Percentiles rank a stretch among this genome's conserved stretches.
Evolutionary conservation across 331 rosid species (phyloP).

Genomic region (Pyrus hybrid): DNA sequence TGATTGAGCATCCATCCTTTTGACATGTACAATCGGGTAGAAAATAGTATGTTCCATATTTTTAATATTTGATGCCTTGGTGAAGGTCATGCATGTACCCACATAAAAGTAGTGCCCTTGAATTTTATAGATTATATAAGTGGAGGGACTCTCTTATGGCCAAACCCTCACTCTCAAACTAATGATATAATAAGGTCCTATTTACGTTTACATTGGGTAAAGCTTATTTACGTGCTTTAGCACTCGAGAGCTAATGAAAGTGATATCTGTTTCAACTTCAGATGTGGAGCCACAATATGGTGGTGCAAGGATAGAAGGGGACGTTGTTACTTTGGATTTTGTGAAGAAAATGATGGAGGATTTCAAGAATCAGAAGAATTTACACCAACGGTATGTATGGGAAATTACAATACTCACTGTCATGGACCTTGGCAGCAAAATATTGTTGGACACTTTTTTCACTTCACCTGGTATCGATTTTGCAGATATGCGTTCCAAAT

Average conservation of each 20-base stretch:
- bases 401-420: neutral
- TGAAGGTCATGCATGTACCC: neutral
- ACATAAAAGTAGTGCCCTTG: neutral
- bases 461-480: conserved; percentile 14
- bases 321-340: conserved; percentile 76
- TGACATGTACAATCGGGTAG: neutral
- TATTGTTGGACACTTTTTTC: conserved; percentile 9
- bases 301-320: conserved; percentile 95
- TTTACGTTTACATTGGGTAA: neutral
- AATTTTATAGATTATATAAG: neutral
- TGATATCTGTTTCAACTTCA: conserved; percentile 34
- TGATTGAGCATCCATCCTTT: neutral
- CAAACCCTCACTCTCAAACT: neutral
- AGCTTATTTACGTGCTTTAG: neutral
- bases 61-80: neutral
- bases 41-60: neutral
- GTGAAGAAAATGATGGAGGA: conserved; percentile 96
- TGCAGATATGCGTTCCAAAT: conserved; percentile 90
- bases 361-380: conserved; percentile 78
- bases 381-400: conserved; percentile 72
- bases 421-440: conserved; percentile 1
- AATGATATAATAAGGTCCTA: neutral
- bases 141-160: neutral
- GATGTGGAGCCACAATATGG: conserved; percentile 91
- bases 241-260: conserved; percentile 13